A percentile compares a stretch with the other conserved stretches of the same genome.
Conservation (phyloP, 495 filamentous ascomycete species). For the Penicillium waksmanii region DNA sequence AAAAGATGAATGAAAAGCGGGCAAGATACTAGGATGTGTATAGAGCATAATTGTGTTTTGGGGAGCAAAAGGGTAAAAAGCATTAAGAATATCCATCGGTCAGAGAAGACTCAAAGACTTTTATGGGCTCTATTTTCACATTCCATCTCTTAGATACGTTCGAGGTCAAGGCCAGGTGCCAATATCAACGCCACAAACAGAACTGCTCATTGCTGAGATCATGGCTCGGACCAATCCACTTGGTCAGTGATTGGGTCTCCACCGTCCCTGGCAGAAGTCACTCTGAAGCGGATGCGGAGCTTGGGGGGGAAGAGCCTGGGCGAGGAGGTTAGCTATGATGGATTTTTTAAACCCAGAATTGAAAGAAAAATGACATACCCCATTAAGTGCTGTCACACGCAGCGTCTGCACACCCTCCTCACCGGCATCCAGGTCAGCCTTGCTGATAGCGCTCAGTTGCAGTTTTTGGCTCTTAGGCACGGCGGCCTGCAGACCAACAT, state of each 20-base stretch:
- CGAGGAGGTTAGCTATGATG: constrained; percentile 12
- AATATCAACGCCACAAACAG: background rate
- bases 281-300: constrained; percentile 81
- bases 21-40: constrained; percentile 12
- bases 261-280: constrained; percentile 74
- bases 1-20: constrained; percentile 14
- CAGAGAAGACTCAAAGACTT: constrained; percentile 15
- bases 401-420: constrained; percentile 86
- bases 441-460: constrained; percentile 85
- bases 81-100: constrained; percentile 24
- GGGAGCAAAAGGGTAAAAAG: constrained; percentile 9
- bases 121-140: constrained; percentile 13
- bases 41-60: constrained; percentile 16
- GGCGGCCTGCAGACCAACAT: constrained; percentile 84
- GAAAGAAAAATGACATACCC: constrained; percentile 63
- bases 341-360: background rate
- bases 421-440: constrained; percentile 71
- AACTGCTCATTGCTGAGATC: constrained; percentile 7
- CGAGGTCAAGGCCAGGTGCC: background rate
- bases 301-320: constrained; percentile 64
- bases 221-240: constrained; percentile 93
- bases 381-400: constrained; percentile 79
- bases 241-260: constrained; percentile 79
- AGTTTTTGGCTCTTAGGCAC: constrained; percentile 95
- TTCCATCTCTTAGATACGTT: constrained; percentile 7